A percentile compares a stretch with the other conserved stretches of the same genome.
phyloP scores from a whole-genome alignment of 805 yeast species.

The Pichia californica region DNA sequence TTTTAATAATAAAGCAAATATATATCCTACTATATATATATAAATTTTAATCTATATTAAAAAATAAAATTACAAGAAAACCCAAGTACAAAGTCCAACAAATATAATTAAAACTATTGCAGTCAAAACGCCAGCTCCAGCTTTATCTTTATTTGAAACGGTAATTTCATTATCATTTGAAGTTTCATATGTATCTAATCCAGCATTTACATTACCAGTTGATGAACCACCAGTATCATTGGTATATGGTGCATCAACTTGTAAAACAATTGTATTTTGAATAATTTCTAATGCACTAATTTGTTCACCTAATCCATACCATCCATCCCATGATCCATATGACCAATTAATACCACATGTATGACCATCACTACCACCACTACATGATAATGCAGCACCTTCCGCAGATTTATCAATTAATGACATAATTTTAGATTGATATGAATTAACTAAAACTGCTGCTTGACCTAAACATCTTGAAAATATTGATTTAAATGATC shows the following conservation, averaged over 20 bases:
- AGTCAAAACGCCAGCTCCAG: slow-evolving; percentile 87
- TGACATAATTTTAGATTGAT: slow-evolving; percentile 34
- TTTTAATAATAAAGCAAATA: background rate
- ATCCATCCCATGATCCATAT: slow-evolving; percentile 51
- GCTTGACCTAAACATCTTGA: slow-evolving; percentile 59
- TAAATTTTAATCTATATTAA: no score
- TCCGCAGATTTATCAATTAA: slow-evolving; percentile 38
- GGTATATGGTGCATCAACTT: slow-evolving; percentile 54
- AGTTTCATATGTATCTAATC: slow-evolving; percentile 49
- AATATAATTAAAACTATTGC: slow-evolving; percentile 60
- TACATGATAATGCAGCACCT: slow-evolving; percentile 74
- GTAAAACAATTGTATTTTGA: slow-evolving; percentile 35
- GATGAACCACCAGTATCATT: slow-evolving; percentile 65
- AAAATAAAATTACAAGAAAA: slow-evolving; percentile 33
- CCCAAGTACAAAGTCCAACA: slow-evolving; percentile 72
- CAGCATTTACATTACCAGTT: slow-evolving; percentile 45
- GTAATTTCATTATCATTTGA: slow-evolving; percentile 35
- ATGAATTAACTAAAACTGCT: slow-evolving; percentile 45
- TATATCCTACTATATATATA: no score
- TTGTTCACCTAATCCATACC: slow-evolving; percentile 80
- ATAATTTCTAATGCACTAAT: slow-evolving; percentile 68
- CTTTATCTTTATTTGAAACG: slow-evolving; percentile 60
- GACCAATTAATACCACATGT: slow-evolving; percentile 83
- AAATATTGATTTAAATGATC: slow-evolving; percentile 67
- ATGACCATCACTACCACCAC: slow-evolving; percentile 79